Evolutionary conservation across 1,284 basidiomycete genomes (phyloP), one percentile per base, ranked within the genome.

Genomic region (Tylopilus sp.): DNA sequence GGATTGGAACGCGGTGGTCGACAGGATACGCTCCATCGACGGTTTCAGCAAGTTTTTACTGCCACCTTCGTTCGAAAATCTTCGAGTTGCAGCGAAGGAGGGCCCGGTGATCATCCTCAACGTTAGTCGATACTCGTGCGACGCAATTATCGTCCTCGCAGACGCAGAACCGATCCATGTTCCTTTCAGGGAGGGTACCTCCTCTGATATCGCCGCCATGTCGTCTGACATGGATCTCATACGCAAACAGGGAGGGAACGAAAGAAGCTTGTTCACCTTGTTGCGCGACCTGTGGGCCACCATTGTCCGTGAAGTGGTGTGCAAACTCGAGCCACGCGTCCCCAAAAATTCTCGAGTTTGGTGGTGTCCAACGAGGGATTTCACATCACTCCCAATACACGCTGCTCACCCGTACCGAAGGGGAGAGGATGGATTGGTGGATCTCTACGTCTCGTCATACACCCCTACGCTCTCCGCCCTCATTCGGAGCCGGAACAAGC

Each of bases 31-130:
- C 11, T 39, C 46, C 4, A 12, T 57, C 18, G 45, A 56, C 2
- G 61, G 58, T 9, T 68, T 66, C 37, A 36, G 28, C 15, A 40
- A 53, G 41, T 67, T 67, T 39, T 48, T 68, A 18, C 37, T 55
- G 21, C 51, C 65, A 1, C 48, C 48, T 28, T 58, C 61, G 1
- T 69, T 60, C 46, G 16, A 43, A 10, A 51, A 52, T 37, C 63
- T 72, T 15, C 59, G 49, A 13, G 30, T 41, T 9, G 67, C 58
- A 2, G 62, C 66, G 3, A 46, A 35, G 1, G 63, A 61, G 19
- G 70, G 71, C 2, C 71, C 72, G 0, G 63, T 72, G 11, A 61
- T 73, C 42, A 50, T 71, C 34, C 56, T 72, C 64, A 72, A 66
- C 44, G 52, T 59, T 16, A 59, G 54, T 23, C 34, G 35, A 29